Percentiles rank a stretch among this genome's conserved stretches.
These are phyloP conservation scores for Canna indica DNA, from an alignment of 176 grass and related monocot genomes.

Conservation along the genomic window DNA sequence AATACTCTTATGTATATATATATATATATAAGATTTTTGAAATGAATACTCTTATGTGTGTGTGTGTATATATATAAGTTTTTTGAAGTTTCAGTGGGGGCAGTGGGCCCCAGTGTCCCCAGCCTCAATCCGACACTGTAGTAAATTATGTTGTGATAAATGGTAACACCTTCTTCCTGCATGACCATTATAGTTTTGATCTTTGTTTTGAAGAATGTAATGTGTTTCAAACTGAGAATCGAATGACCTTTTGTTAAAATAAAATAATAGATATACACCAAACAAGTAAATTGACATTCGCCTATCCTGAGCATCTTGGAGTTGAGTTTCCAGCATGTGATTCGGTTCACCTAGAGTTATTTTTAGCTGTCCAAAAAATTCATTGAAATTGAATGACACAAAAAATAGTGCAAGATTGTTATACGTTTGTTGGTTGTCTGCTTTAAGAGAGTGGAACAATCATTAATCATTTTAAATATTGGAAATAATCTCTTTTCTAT, in stretches of 20 bases:
- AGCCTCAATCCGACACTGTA: too few species aligned
- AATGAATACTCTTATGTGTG: too few species aligned
- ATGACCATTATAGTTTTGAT: conserved; percentile 6
- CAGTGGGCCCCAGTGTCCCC: too few species aligned
- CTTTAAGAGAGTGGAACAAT: neutral
- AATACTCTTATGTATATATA: too few species aligned
- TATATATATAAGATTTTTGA: too few species aligned
- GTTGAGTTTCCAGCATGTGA: neutral
- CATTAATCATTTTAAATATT: neutral
- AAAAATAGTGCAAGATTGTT: neutral
- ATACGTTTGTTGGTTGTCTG: neutral
- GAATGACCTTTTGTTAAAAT: neutral
- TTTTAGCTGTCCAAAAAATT: neutral
- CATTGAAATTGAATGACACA: neutral
- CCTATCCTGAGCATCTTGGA: neutral
- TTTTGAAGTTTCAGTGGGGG: too few species aligned
- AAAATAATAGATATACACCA: neutral
- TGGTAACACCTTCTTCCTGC: neutral
- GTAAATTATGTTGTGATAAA: neutral
- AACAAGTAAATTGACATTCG: neutral
- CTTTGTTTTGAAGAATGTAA: neutral
- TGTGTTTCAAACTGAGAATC: neutral
- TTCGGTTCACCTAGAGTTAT: neutral
- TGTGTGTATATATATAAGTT: too few species aligned
- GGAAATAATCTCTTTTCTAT: neutral